Evolutionary conservation across 2,329 filamentous ascomycete genomes (phyloP), one percentile per base, ranked within the genome.

Genomic region (Cryphonectria naterciae): DNA sequence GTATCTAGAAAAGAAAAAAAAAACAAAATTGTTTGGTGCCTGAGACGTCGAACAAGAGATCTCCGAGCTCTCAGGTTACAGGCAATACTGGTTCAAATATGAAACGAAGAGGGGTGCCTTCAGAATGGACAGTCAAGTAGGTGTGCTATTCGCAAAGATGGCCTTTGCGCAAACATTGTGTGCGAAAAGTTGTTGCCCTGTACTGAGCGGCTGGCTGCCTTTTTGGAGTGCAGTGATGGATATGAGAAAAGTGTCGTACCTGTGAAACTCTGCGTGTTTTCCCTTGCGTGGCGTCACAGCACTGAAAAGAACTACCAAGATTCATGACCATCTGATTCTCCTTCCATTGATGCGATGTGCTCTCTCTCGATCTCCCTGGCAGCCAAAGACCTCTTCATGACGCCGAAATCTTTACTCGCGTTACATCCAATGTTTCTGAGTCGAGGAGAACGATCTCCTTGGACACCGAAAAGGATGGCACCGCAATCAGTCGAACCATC

Each of bases 361-460:
- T 46, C 17, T 46, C 17, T n/a, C n/a, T 2, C 41, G 68, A 46
- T 32, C 54, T 54, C 52, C 68, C 35, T 65, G 54, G 52, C 58
- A 61, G 71, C 32, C 5, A 46, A 6, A 43, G 10, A 35, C 28
- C 28, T 17, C n/a, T 28, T 77, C 35, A 75, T 72, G 19, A 76
- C 68, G 61, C 73, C 70, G 68, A 89, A 86, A 90, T 87, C 76
- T 88, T 90, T 32, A 98, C 84, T 65, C 88, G 84, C 75, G 94
- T 91, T 0, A 93, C 90, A 63, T 95, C 93, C 72, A 98, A 80
- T 1, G 93, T 97, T 81, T 98, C 95, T 62, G 89, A 85, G 81
- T 99, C 95, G 15, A 99, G 83, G 67, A 99, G 77, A 0, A 98
- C 89, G 32, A 99, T 77, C 81, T 97, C 91, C 25, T 91, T 91